Conservation (phyloP, 164 flowering plant species). For the Stephania cephalantha region DNA sequence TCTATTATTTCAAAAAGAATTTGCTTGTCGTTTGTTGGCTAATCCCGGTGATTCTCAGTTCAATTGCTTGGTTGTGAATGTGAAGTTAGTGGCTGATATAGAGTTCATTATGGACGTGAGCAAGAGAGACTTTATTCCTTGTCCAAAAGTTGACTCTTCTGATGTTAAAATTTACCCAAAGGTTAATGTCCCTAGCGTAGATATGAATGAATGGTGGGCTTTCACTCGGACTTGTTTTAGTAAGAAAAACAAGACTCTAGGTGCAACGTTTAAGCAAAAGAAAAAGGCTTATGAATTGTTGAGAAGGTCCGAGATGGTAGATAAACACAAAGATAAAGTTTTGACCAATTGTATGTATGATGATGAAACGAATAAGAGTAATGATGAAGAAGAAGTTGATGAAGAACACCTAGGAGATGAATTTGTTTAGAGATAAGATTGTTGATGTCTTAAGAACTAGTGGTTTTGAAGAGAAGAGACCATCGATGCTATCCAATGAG, state of each 20-base stretch:
- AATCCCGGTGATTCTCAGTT: constrained; percentile 81
- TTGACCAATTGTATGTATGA: not conserved
- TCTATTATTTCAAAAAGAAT: constrained; percentile 85
- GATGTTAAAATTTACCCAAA: constrained; percentile 67
- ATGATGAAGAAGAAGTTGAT: constrained; percentile 19
- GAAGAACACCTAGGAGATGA: constrained; percentile 21
- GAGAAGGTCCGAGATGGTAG: constrained; percentile 20
- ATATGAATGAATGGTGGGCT: constrained; percentile 80
- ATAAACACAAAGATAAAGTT: constrained; percentile 11
- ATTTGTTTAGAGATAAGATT: constrained; percentile 55
- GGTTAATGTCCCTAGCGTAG: constrained; percentile 47
- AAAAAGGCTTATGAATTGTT: constrained; percentile 65
- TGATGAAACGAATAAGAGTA: constrained; percentile 19
- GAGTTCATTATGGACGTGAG: constrained; percentile 83
- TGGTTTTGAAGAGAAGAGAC: constrained; percentile 73
- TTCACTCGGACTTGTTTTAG: constrained; percentile 77
- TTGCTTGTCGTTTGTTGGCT: constrained; percentile 73
- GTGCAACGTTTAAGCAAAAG: constrained; percentile 87
- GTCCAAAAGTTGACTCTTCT: constrained; percentile 86
- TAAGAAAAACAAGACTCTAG: constrained; percentile 86
- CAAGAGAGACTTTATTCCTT: constrained; percentile 82
- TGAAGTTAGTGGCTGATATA: constrained; percentile 74
- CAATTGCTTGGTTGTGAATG: constrained; percentile 83
- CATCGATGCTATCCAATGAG: constrained; percentile 61
- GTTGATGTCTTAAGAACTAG: constrained; percentile 39